These are phyloP conservation scores for Puccinia novopanici DNA, from an alignment of 1,284 basidiomycete genomes.

Conservation along the genomic window DNA sequence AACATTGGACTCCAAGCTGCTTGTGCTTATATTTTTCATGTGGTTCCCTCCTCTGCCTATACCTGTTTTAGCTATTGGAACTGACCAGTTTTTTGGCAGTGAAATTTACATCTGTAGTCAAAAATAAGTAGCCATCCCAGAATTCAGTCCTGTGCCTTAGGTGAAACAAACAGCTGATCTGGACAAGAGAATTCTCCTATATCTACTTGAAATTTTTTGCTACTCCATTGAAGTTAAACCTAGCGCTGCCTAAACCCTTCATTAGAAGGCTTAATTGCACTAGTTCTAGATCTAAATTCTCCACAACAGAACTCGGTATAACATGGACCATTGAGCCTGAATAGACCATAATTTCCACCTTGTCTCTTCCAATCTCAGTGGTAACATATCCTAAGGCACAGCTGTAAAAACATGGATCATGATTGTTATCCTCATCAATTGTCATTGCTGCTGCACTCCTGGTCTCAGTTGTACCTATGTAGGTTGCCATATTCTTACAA, in stretches of 20 bases:
- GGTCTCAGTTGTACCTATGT: background rate
- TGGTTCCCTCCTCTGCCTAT: background rate
- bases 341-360: background rate
- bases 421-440: background rate
- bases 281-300: background rate
- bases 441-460: background rate
- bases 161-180: background rate
- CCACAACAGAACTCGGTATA: background rate
- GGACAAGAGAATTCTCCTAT: background rate
- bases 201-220: background rate
- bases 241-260: background rate
- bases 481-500: background rate
- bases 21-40: background rate
- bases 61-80: background rate
- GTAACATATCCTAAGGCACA: background rate
- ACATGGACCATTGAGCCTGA: conserved; percentile 5
- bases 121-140: background rate
- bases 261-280: background rate
- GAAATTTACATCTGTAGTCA: background rate
- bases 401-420: background rate
- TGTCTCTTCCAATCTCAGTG: background rate
- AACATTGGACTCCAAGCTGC: too few species aligned
- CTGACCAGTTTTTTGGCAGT: background rate
- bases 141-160: background rate
- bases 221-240: background rate